Conservation (phyloP, 2,329 filamentous ascomycete genomes). For the Calycina herbarum region DNA sequence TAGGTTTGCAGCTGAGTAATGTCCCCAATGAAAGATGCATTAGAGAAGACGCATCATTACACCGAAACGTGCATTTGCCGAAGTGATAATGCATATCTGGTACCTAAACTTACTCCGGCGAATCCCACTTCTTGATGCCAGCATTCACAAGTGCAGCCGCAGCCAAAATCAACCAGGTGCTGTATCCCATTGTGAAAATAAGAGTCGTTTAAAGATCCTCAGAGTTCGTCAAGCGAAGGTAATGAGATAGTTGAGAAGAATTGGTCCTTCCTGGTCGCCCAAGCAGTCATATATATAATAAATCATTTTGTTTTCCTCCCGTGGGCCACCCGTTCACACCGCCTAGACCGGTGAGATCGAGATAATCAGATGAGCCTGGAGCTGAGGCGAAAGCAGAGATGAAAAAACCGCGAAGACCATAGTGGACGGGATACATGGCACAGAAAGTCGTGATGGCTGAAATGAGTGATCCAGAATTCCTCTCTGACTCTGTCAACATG, state of each 20-base stretch:
- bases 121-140: not conserved
- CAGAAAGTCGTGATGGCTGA: slow-evolving; percentile 2
- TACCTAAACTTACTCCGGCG: slow-evolving; percentile 5
- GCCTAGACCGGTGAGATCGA: not conserved
- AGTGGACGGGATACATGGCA: not conserved
- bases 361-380: not conserved
- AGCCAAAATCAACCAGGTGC: slow-evolving; percentile 35
- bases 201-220: not conserved
- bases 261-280: not conserved
- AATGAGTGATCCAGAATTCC: not conserved
- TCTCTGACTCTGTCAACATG: not conserved
- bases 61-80: no score
- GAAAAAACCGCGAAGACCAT: not conserved
- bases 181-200: not conserved
- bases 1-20: not conserved
- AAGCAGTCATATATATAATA: slow-evolving; percentile 3
- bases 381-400: not conserved
- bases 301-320: not conserved
- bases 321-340: not conserved
- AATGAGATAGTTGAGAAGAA: not conserved
- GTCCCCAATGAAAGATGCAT: no score
- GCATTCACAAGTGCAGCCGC: not conserved
- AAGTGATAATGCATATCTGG: not conserved
- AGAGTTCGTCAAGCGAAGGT: not conserved
- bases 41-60: no score